Base-by-base conservation (phyloP, 202 grass and related monocot species). In the Panicum virgatum region DNA sequence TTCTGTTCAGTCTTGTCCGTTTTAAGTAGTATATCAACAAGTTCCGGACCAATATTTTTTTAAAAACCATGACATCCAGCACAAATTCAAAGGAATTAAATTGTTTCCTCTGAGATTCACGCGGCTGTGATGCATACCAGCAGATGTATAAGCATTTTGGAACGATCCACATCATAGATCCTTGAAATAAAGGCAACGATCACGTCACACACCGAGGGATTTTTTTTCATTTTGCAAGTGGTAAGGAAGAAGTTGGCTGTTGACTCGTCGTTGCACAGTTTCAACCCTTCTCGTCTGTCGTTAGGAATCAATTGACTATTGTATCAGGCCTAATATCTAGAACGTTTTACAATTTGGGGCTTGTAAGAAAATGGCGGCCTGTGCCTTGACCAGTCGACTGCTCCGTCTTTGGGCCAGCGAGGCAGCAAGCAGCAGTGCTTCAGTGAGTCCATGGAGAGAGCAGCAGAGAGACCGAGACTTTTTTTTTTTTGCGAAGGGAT, bases 261-360 rank as follows among this genome's bases (percentile, higher is more conserved):
- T 4, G 32, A 34, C 32, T 34, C 32, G 32, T 43, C 37, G 43
- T 9, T 10, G 23, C 25, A 15, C 19, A 53, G 10, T 44, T 69
- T 63, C 66, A 52, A 32, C 56, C 30, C 58, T 40, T 72, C 56
- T 27, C 62, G 66, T 23, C 19, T 42, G 18, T 5, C 42, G 9
- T 26, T 20, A 18, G 47, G 51, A 54, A 22, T 29, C 3, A 6
- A 30, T 61, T 71, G 57, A 72, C 46, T 43, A 34, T 36, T 36
- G 4, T 52, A 29, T 2, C 15, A 48, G 53, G 20, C 15, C 6
- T 19, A 7, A 15, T 4, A 32, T 85, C 83, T 80, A 80, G 76
- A 85, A 77, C 69, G 57, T 62, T 72, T 78, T 72, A 78, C 66
- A 69, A 48, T 59, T 3, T 16, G 20, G 47, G 27, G 3, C 15